phyloP scores from a whole-genome alignment of 148 eudicot species.

The Simmondsia chinensis region DNA sequence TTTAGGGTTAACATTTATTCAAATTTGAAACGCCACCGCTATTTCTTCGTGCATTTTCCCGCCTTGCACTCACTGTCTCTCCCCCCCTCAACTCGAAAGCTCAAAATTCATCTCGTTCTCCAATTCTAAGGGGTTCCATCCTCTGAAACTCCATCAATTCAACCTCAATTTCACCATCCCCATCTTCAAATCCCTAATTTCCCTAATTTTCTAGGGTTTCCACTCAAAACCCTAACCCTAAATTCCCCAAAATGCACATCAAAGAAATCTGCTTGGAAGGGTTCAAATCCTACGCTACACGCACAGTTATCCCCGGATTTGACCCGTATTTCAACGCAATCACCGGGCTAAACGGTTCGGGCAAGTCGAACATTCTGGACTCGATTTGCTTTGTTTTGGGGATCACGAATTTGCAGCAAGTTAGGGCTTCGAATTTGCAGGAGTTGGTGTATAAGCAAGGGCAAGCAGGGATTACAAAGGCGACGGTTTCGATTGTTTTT shows the following conservation, averaged over 20 bases:
- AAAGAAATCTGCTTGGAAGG: slow-evolving; percentile 89
- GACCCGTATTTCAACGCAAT: slow-evolving; percentile 94
- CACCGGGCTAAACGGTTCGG: slow-evolving; percentile 92
- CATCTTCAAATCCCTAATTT: background rate
- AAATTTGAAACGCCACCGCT: background rate
- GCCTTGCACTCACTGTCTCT: background rate
- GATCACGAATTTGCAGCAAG: slow-evolving; percentile 93
- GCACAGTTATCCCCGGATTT: slow-evolving; percentile 77
- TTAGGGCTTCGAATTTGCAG: slow-evolving; percentile 92
- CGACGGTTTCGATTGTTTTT: slow-evolving; percentile 78
- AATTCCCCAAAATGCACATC: slow-evolving; percentile 45
- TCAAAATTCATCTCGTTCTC: too few species aligned
- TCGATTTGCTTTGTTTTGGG: slow-evolving; percentile 95
- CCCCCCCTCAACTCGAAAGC: too few species aligned
- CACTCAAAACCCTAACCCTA: background rate
- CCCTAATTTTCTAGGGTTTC: slow-evolving; percentile 18
- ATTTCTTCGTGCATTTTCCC: background rate
- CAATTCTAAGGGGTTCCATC: background rate
- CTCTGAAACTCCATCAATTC: background rate
- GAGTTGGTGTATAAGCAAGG: slow-evolving; percentile 98
- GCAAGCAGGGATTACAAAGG: slow-evolving; percentile 96
- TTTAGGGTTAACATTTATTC: too few species aligned
- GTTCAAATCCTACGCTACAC: slow-evolving; percentile 93
- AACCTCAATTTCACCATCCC: background rate
- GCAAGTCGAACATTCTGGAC: slow-evolving; percentile 88